Conservation (phyloP, 2,329 filamentous ascomycete genomes). For the Nothophoma quercina region DNA sequence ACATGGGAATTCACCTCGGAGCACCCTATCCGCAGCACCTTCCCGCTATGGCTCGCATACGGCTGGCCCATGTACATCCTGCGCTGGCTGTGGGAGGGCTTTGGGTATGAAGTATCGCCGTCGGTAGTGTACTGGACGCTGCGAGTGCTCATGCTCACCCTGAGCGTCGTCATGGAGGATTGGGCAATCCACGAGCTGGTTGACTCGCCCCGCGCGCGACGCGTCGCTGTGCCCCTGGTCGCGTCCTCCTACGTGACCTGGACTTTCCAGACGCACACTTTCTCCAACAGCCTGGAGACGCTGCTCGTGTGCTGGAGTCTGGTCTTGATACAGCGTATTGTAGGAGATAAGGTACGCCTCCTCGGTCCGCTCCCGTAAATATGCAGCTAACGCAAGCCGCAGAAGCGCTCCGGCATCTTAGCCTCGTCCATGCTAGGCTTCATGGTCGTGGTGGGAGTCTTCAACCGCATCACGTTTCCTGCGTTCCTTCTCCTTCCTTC, state of each 20-base stretch:
- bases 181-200: conserved; percentile 96
- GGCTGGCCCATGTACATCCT: conserved; percentile 91
- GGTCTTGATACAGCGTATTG: conserved; percentile 87
- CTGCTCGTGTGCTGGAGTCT: conserved; percentile 91
- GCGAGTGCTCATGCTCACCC: conserved; percentile 87
- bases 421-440: conserved; percentile 81
- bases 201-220: conserved; percentile 72
- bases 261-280: conserved; percentile 98
- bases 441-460: conserved; percentile 83
- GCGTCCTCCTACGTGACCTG: conserved; percentile 98
- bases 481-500: conserved; percentile 88
- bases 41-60: conserved; percentile 95
- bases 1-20: conserved; percentile 97
- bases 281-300: conserved; percentile 97
- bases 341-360: conserved; percentile 73
- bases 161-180: conserved; percentile 96
- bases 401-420: conserved; percentile 78
- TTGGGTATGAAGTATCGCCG: conserved; percentile 82
- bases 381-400: conserved; percentile 45
- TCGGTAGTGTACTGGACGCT: conserved; percentile 88
- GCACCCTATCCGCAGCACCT: conserved; percentile 90
- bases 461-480: conserved; percentile 97
- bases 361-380: conserved; percentile 34
- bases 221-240: conserved; percentile 80
- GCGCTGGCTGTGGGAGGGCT: conserved; percentile 90